Percentiles rank a stretch among this genome's conserved stretches.
Conservation (phyloP, 345 rosid species). For the Ceriops zippeliana region DNA sequence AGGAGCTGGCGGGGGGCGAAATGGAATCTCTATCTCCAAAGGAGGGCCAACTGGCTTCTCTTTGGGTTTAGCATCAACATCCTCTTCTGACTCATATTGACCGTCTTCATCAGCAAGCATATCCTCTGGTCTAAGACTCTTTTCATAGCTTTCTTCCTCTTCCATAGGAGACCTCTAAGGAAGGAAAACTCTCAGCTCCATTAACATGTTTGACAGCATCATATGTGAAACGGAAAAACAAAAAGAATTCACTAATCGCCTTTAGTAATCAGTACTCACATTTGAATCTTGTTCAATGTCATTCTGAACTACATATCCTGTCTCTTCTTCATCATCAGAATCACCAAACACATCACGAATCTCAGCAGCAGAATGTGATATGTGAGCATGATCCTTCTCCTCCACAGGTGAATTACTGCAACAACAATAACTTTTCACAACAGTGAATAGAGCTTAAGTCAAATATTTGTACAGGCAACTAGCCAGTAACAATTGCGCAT, state of each 20-base stretch:
- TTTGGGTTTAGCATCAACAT: conserved; percentile 59
- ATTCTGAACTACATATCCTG: conserved; percentile 51
- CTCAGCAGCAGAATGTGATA: conserved; percentile 64
- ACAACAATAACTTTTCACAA: conserved; percentile 16
- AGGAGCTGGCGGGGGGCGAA: conserved; percentile 78
- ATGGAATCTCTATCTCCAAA: conserved; percentile 78
- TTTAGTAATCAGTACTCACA: conserved; percentile 42
- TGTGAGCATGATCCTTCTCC: conserved; percentile 63
- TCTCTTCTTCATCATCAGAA: conserved; percentile 89
- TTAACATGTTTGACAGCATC: conserved; percentile 5
- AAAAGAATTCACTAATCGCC: background rate
- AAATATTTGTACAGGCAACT: conserved; percentile 8
- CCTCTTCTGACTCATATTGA: conserved; percentile 41
- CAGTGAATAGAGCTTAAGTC: conserved; percentile 12
- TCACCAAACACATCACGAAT: conserved; percentile 99
- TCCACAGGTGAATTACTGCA: conserved; percentile 54
- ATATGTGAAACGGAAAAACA: conserved; percentile 3
- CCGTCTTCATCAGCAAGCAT: conserved; percentile 68
- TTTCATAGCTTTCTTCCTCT: conserved; percentile 76
- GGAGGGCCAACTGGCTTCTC: conserved; percentile 96
- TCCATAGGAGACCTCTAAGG: conserved; percentile 69
- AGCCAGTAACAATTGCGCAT: background rate
- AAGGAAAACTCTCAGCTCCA: conserved; percentile 14
- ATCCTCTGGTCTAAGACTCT: conserved; percentile 66
- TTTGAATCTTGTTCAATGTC: conserved; percentile 20